Percentiles rank a stretch among this genome's conserved stretches.
These are phyloP conservation scores for Rhodotorula sp. DNA, from an alignment of 1,284 basidiomycete species.

Conservation along the genomic window DNA sequence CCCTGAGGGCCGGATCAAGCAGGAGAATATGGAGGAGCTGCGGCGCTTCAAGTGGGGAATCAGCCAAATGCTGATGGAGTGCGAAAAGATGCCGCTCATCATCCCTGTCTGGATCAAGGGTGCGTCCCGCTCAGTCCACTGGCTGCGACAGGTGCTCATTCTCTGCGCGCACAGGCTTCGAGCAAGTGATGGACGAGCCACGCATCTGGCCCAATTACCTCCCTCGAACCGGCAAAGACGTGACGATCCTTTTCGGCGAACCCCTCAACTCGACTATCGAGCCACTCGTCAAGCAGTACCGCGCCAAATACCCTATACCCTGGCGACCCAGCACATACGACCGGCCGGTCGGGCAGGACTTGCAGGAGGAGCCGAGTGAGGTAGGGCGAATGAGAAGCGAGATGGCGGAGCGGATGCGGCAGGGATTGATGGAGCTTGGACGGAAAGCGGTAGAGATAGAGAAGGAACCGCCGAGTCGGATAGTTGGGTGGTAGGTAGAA, in stretches of 20 bases:
- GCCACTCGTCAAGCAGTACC: conserved; percentile 33
- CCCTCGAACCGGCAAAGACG: conserved; percentile 62
- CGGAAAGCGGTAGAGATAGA: conserved; percentile 10
- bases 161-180: conserved; percentile 62
- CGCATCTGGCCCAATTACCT: conserved; percentile 69
- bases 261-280: conserved; percentile 57
- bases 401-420: conserved; percentile 38
- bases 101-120: conserved; percentile 93
- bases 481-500: conserved; percentile 8
- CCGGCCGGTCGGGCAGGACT: conserved; percentile 25
- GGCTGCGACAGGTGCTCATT: not conserved
- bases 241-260: conserved; percentile 71
- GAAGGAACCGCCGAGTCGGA: conserved; percentile 4
- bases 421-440: conserved; percentile 39
- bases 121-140: conserved; percentile 43
- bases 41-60: conserved; percentile 95
- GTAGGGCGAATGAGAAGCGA: conserved; percentile 31
- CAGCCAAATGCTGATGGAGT: conserved; percentile 81
- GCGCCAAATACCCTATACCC: conserved; percentile 3
- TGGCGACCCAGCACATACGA: conserved; percentile 32
- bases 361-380: conserved; percentile 34
- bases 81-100: conserved; percentile 65
- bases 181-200: conserved; percentile 83
- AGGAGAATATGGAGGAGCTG: conserved; percentile 63
- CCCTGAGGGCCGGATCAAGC: conserved; percentile 88